Base-by-base conservation (phyloP, 75 land plant genomes). In the Azolla pinnata region DNA sequence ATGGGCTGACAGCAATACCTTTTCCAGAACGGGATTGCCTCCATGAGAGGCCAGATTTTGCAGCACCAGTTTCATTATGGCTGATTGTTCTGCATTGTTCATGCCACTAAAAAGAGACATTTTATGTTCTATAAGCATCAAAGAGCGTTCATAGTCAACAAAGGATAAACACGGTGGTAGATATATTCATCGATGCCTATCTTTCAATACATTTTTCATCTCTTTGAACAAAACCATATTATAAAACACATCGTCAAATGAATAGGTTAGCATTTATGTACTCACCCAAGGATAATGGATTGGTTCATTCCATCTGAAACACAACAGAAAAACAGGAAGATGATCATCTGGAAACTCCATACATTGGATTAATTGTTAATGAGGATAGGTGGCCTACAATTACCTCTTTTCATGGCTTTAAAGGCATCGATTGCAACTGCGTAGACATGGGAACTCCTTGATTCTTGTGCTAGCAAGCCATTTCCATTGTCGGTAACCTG, bases 31-130 rank as follows among this genome's bases (percentile, higher is more conserved):
- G 53, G 68, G 70, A 34, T 77, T 84, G 56, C 96, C 96, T 56
- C 87, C 85, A 69, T 85, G 77, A 33, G 81, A 72, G 68, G 90
- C 85, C 52, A 93, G 57, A 53, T 85, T 83, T 60, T 83, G 84
- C 86, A 93, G 85, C 60, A 90, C 81, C 48, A 79, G 70, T 69
- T 93, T 88, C 38, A 90, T 90, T 40, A 96, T 88, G 57, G 82
- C 96, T 28, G 96, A 85, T 70, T 88, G 88, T 17, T 90, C 98
- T 55, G 98, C 84, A 50, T 90, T 90, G 73, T 90, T 88, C 70
- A 88, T 96, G 46, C 98, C 98, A 79, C 98, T 93, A 66, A 1
- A 66, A 32, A 46, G 2, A 3, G 21, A 18, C 3, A 38, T 38
- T 38, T 38, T 7, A 14, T 38, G 42, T 7, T 38, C 7, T 38